These are phyloP conservation scores for Teratosphaeria viscida DNA, from an alignment of 2,329 filamentous ascomycete species.

Conservation along the genomic window DNA sequence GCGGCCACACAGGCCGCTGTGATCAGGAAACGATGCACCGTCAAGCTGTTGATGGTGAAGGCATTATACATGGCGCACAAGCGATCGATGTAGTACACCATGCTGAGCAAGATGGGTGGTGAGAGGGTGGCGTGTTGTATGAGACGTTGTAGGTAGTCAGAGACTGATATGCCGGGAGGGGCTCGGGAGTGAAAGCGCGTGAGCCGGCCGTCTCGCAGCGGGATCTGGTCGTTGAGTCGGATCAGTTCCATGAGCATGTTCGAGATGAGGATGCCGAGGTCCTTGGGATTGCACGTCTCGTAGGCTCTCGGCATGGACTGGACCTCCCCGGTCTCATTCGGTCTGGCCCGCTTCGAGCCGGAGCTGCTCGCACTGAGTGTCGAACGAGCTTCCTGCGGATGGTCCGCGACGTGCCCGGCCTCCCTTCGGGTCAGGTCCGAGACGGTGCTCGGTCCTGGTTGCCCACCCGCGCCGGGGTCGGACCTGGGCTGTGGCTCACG, in stretches of 20 bases:
- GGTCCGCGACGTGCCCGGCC: not conserved
- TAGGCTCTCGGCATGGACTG: conserved; percentile 63
- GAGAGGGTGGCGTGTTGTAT: conserved; percentile 90
- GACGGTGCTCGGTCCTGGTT: not conserved
- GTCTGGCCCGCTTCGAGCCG: conserved; percentile 34
- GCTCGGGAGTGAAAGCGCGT: conserved; percentile 82
- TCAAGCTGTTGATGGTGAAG: conserved; percentile 93
- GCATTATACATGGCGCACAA: conserved; percentile 85
- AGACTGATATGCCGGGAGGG: conserved; percentile 84
- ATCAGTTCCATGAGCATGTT: conserved; percentile 96
- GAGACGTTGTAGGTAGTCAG: conserved; percentile 84
- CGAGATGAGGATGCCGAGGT: conserved; percentile 81
- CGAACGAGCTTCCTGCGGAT: conserved; percentile 19
- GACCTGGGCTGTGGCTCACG: conserved; percentile 3
- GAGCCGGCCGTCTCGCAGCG: conserved; percentile 72
- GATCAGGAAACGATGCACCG: conserved; percentile 94
- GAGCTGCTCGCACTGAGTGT: conserved; percentile 21
- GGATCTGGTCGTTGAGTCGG: conserved; percentile 79
- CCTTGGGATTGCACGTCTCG: conserved; percentile 69
- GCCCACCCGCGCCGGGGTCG: conserved; percentile 1
- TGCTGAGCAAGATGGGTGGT: conserved; percentile 87
- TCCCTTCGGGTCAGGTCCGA: not conserved
- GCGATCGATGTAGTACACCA: conserved; percentile 98
- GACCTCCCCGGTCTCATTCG: conserved; percentile 31
- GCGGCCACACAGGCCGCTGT: conserved; percentile 90